A percentile compares a stretch with the other conserved stretches of the same genome.
Evolutionary conservation across 2,329 filamentous ascomycete species (phyloP).

Genomic region (Colletotrichum musicola): DNA sequence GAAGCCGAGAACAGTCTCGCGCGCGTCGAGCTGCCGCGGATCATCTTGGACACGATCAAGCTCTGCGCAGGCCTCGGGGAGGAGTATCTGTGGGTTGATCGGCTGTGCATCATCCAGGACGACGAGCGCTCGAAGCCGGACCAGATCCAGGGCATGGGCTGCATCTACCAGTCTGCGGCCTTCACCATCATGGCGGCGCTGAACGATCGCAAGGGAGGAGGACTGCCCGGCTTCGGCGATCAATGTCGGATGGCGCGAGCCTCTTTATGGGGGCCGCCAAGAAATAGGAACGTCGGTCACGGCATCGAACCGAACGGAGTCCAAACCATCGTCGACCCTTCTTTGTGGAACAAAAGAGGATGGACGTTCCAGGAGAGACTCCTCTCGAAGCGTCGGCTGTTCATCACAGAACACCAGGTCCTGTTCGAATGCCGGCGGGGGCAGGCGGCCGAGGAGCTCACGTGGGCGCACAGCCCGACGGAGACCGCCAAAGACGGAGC

Average conservation of each 20-base stretch:
- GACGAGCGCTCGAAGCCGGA: conserved; percentile 52
- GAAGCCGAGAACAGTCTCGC: conserved; percentile 37
- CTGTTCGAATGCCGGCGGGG: conserved; percentile 33
- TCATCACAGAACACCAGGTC: conserved; percentile 36
- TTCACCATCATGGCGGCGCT: conserved; percentile 58
- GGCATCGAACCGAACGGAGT: conserved; percentile 20
- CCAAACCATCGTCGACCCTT: conserved; percentile 6
- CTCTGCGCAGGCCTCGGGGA: conserved; percentile 56
- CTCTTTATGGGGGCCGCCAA: conserved; percentile 21
- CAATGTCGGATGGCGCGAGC: conserved; percentile 3
- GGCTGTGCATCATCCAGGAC: conserved; percentile 59
- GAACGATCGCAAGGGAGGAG: conserved; percentile 47
- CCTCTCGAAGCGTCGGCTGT: conserved; percentile 32
- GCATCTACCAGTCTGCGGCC: conserved; percentile 57
- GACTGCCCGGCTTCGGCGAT: conserved; percentile 12
- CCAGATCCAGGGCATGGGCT: conserved; percentile 58
- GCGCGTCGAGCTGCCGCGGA: conserved; percentile 49
- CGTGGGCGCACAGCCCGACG: not conserved
- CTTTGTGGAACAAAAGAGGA: conserved; percentile 29
- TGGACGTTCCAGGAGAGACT: conserved; percentile 40
- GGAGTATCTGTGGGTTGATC: conserved; percentile 60
- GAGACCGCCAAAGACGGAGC: not conserved
- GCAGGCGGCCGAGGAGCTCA: conserved; percentile 25
- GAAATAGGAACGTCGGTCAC: conserved; percentile 6
- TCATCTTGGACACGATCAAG: conserved; percentile 58